Evolutionary conservation across 2,329 filamentous ascomycete species (phyloP).

Genomic region (Neofusicoccum umdonicola): DNA sequence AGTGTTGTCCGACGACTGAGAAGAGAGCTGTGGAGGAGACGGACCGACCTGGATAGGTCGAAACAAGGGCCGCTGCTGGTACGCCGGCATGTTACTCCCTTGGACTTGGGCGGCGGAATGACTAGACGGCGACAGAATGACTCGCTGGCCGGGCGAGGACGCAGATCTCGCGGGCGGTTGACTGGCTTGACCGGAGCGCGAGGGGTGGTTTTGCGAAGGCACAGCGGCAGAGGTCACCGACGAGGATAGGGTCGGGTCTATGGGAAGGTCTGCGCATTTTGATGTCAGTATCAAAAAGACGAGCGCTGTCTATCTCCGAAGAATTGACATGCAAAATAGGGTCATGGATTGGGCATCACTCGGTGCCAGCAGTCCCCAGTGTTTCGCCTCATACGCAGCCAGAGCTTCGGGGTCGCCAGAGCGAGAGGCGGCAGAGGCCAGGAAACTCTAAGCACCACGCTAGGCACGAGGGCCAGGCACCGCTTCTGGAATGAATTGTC

Average conservation of each 20-base stretch:
- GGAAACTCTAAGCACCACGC: constrained; percentile 10
- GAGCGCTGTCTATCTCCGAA: not conserved
- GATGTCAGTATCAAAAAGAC: constrained; percentile 14
- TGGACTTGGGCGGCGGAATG: not conserved
- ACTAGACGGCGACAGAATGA: constrained; percentile 1
- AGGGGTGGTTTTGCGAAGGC: not conserved
- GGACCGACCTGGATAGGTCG: constrained; percentile 19
- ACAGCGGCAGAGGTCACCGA: constrained; percentile 5
- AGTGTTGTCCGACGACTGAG: constrained; percentile 16
- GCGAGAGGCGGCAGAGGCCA: not conserved
- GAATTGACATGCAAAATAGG: constrained; percentile 10
- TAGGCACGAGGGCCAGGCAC: constrained; percentile 14
- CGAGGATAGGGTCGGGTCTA: not conserved
- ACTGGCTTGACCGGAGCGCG: not conserved
- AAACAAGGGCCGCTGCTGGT: constrained; percentile 17
- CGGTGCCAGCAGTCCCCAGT: constrained; percentile 14
- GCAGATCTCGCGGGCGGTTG: constrained; percentile 8
- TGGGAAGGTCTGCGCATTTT: constrained; percentile 15
- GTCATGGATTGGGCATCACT: constrained; percentile 16
- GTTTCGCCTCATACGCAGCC: constrained; percentile 14
- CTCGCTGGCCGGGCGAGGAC: not conserved
- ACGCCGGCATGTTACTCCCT: constrained; percentile 13
- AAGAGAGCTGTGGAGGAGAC: constrained; percentile 16
- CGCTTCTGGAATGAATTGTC: not conserved
- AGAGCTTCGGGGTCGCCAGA: constrained; percentile 9